Evolutionary conservation across 2,329 filamentous ascomycete species (phyloP), one percentile per base, ranked within the genome.

Genomic region (Microdochium trichocladiopsis): DNA sequence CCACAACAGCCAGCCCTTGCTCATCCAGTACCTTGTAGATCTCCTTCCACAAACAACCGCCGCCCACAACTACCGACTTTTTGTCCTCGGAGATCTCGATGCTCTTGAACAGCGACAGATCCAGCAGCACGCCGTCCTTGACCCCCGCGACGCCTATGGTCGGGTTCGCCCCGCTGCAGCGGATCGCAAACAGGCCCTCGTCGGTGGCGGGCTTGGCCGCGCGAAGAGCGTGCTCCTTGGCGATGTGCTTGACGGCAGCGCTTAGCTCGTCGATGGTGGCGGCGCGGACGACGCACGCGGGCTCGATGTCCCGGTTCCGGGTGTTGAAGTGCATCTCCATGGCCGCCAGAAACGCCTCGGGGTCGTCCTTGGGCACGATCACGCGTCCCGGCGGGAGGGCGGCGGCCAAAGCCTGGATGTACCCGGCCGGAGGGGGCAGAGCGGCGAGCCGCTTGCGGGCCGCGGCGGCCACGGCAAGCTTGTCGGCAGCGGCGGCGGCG

Each of bases 1-100:
- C 62, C 6, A 58, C 51, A 22, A 57, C 61, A 11, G 58, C 58
- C 1, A 55, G 55, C 12, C 56, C 55, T 14, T 53, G 50, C 4
- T 53, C 37, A 14, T 48, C 47, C n/a, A 48, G 47, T 3, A 25
- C 4, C 47, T 10, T 21, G 24, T 48, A 48, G 23, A 48, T 21
- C 23, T 23, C 18, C 23, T n/a, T 21, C 47, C 47, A 48, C 4
- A 22, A 14, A 23, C 47, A 48, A 3, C 47, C 47, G 23, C 23
- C 47, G 9, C 47, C 47, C 23, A 28, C 47, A 12, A 14, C 14
- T 3, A 48, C 11, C 12, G 16, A 3, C n/a, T 23, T 3, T 23
- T 48, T 21, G 18, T 28, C 47, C 4, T 23, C 47, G 23, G 23
- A 14, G 8, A 48, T 6, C 3, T n/a, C 47, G 47, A 48, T 25